phyloP scores from a whole-genome alignment of 352 stramenopile species.

The Phytophthora citrophthora region DNA sequence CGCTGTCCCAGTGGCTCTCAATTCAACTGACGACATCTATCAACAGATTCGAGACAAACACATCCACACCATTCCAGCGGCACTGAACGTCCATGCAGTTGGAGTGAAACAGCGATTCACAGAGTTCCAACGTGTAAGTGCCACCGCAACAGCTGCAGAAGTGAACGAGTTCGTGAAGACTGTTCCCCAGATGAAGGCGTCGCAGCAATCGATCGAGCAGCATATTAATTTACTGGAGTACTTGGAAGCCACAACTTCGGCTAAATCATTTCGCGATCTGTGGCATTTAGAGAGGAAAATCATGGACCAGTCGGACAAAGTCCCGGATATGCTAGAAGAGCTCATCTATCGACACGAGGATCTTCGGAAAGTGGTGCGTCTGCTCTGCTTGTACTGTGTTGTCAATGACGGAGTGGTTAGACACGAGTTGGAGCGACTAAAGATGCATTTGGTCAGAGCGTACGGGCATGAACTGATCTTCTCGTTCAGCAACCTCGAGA shows the following conservation, averaged over 20 bases:
- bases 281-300: constrained; percentile 77
- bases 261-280: constrained; percentile 58
- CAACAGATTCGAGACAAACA: constrained; percentile 68
- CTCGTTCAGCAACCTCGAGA: constrained; percentile 69
- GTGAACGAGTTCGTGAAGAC: constrained; percentile 77
- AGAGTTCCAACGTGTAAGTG: constrained; percentile 58
- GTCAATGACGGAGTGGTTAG: constrained; percentile 50
- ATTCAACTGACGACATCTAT: constrained; percentile 65
- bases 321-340: constrained; percentile 55
- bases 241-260: constrained; percentile 50
- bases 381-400: constrained; percentile 73
- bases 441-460: constrained; percentile 64
- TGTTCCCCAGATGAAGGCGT: constrained; percentile 65
- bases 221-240: constrained; percentile 71
- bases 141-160: constrained; percentile 55
- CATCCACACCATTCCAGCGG: constrained; percentile 55
- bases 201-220: constrained; percentile 58
- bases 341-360: constrained; percentile 66
- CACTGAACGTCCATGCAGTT: constrained; percentile 58
- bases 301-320: constrained; percentile 52
- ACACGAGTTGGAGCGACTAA: constrained; percentile 48
- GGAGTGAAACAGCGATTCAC: constrained; percentile 59
- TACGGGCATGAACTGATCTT: constrained; percentile 82
- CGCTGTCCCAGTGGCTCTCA: constrained; percentile 51
- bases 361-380: constrained; percentile 54